Percentiles rank a stretch among this genome's conserved stretches.
phyloP scores from a whole-genome alignment of 768 basidiomycete species.

The Chalciporus piperatus region DNA sequence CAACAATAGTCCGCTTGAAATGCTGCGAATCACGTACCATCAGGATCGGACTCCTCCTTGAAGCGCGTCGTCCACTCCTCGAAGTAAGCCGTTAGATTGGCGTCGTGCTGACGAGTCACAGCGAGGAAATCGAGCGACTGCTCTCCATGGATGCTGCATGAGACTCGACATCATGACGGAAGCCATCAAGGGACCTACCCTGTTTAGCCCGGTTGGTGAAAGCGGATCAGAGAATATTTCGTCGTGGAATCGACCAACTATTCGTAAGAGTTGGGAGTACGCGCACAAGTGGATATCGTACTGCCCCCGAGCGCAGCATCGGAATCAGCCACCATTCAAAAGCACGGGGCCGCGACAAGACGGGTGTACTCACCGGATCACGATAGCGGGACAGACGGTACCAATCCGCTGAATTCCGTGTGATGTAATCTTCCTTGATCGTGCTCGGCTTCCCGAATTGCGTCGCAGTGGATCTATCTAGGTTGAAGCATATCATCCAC shows the following conservation, averaged over 20 bases:
- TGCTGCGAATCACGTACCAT: slow-evolving; percentile 37
- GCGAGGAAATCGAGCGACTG: slow-evolving; percentile 67
- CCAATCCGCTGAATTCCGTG: slow-evolving; percentile 72
- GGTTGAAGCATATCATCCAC: slow-evolving; percentile 89
- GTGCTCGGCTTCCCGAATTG: slow-evolving; percentile 90
- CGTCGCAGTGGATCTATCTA: slow-evolving; percentile 84
- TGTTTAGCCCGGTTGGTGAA: slow-evolving; percentile 67
- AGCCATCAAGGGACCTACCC: slow-evolving; percentile 36
- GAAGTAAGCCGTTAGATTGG: slow-evolving; percentile 51
- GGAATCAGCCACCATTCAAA: background rate
- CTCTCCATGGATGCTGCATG: background rate
- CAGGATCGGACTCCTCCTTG: slow-evolving; percentile 54
- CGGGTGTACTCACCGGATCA: slow-evolving; percentile 40
- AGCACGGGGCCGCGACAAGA: background rate
- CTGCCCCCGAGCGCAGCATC: slow-evolving; percentile 30
- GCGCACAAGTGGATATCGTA: slow-evolving; percentile 76
- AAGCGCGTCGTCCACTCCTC: slow-evolving; percentile 69
- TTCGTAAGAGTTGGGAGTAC: slow-evolving; percentile 65
- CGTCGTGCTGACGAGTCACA: slow-evolving; percentile 62
- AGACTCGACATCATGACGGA: background rate
- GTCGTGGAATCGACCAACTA: slow-evolving; percentile 73
- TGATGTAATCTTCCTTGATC: slow-evolving; percentile 80
- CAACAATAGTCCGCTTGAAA: background rate
- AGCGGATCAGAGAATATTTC: slow-evolving; percentile 71
- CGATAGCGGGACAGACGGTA: slow-evolving; percentile 68